Conservation (phyloP, 176 grass and related monocot genomes). For the Tillandsia leiboldiana region DNA sequence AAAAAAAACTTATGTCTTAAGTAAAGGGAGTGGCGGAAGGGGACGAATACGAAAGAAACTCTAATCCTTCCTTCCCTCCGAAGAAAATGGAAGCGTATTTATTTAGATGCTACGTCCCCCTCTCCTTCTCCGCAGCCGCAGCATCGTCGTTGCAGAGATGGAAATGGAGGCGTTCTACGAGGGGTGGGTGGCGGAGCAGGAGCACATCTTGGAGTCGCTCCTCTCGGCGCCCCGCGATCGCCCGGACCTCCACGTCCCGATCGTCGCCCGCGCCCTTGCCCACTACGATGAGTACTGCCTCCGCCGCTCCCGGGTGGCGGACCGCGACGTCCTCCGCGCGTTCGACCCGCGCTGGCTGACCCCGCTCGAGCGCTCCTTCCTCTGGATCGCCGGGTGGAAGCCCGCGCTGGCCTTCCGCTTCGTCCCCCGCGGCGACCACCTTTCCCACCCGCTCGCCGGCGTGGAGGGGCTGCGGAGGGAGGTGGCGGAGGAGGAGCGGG, state of each 20-base stretch:
- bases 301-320: slow-evolving; percentile 20
- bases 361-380: neutral
- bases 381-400: neutral
- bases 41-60: no score
- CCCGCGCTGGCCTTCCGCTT: slow-evolving; percentile 7
- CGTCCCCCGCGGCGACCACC: neutral
- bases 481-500: slow-evolving; percentile 10
- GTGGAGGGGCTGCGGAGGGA: neutral
- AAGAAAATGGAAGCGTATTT: no score
- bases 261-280: slow-evolving; percentile 7
- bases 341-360: slow-evolving; percentile 79
- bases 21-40: no score
- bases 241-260: slow-evolving; percentile 16
- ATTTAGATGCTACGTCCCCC: no score
- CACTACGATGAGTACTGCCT: slow-evolving; percentile 3
- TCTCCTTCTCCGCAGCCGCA: no score
- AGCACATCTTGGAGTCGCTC: slow-evolving; percentile 10
- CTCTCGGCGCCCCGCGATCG: slow-evolving; percentile 9
- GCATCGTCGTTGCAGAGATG: no score
- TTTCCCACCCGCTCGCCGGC: neutral
- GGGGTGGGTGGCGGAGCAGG: slow-evolving; percentile 4
- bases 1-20: no score
- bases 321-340: slow-evolving; percentile 78
- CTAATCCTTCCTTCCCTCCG: no score
- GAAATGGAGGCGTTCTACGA: slow-evolving; percentile 18